phyloP scores from a whole-genome alignment of 768 basidiomycete genomes.

The Psilocybe cubensis region DNA sequence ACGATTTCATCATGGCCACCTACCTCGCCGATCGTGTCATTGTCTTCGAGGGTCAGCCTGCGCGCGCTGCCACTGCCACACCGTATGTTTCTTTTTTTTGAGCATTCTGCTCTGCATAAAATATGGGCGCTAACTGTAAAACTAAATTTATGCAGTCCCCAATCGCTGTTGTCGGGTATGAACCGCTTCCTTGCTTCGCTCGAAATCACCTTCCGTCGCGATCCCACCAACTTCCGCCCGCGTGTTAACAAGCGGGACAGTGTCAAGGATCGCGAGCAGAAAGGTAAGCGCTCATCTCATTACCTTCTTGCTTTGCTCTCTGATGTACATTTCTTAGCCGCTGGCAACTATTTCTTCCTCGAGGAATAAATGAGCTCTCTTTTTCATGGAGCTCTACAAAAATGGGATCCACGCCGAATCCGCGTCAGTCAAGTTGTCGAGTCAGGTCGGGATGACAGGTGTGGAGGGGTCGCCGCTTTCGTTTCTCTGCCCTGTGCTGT shows the following conservation, averaged over 20 bases:
- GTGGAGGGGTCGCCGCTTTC: neutral
- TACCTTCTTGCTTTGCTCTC: neutral
- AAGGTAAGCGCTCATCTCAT: slow-evolving; percentile 49
- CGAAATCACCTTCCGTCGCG: slow-evolving; percentile 97
- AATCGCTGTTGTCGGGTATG: slow-evolving; percentile 95
- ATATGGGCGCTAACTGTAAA: neutral
- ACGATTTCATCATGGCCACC: slow-evolving; percentile 99
- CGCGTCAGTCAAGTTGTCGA: neutral
- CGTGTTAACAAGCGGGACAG: slow-evolving; percentile 86
- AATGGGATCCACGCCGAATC: neutral
- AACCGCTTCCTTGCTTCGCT: slow-evolving; percentile 95
- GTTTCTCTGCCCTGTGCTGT: neutral
- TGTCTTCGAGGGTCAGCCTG: slow-evolving; percentile 88
- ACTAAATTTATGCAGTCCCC: slow-evolving; percentile 61
- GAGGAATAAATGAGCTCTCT: slow-evolving; percentile 62
- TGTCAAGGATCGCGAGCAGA: slow-evolving; percentile 89
- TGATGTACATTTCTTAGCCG: slow-evolving; percentile 41
- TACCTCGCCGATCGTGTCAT: slow-evolving; percentile 98
- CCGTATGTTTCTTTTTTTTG: slow-evolving; percentile 52
- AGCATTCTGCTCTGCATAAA: neutral
- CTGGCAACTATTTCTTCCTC: slow-evolving; percentile 93
- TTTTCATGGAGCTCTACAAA: no score
- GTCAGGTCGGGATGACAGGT: no score
- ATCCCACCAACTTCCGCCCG: slow-evolving; percentile 92
- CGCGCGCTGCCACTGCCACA: slow-evolving; percentile 85